A percentile compares a stretch with the other conserved stretches of the same genome.
phyloP scores from a whole-genome alignment of 495 filamentous ascomycete species.

The Daldinia decipiens region DNA sequence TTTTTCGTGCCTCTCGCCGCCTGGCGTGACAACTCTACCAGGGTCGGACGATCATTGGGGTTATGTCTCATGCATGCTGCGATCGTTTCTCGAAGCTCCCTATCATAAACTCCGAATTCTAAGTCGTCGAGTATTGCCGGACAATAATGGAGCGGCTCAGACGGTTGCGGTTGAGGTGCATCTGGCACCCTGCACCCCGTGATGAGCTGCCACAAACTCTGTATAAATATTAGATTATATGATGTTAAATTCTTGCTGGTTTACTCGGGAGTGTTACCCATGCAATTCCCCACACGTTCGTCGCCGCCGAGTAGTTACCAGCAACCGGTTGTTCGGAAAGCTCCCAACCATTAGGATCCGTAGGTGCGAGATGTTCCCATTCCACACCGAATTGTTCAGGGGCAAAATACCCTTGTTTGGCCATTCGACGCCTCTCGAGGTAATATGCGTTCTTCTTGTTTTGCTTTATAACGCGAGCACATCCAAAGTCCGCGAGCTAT shows the following conservation, averaged over 20 bases:
- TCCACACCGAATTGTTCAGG: constrained; percentile 43
- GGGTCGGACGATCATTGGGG: constrained; percentile 1
- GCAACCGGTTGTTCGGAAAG: constrained; percentile 24
- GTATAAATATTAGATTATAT: constrained; percentile 2
- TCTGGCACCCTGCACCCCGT: constrained; percentile 10
- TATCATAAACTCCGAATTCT: background rate
- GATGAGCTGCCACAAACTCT: constrained; percentile 39
- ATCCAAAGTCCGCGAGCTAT: constrained; percentile 40
- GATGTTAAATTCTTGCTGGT: background rate
- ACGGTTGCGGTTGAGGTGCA: background rate
- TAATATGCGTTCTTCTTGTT: constrained; percentile 31
- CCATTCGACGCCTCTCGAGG: background rate
- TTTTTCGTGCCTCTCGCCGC: background rate
- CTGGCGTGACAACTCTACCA: background rate
- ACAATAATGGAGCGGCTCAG: constrained; percentile 6
- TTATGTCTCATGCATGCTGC: constrained; percentile 21
- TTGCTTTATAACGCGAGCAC: constrained; percentile 10
- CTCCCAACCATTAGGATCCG: constrained; percentile 4
- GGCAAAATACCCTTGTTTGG: constrained; percentile 27
- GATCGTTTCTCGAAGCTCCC: constrained; percentile 11
- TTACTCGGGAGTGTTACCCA: constrained; percentile 10
- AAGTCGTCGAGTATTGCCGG: background rate
- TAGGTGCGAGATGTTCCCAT: constrained; percentile 22
- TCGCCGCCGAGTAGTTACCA: constrained; percentile 27
- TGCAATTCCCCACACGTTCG: constrained; percentile 35